Percentiles rank a stretch among this genome's conserved stretches.
These are phyloP conservation scores for Tolypocladium tundrense DNA, from an alignment of 2,329 filamentous ascomycete genomes.

Conservation along the genomic window DNA sequence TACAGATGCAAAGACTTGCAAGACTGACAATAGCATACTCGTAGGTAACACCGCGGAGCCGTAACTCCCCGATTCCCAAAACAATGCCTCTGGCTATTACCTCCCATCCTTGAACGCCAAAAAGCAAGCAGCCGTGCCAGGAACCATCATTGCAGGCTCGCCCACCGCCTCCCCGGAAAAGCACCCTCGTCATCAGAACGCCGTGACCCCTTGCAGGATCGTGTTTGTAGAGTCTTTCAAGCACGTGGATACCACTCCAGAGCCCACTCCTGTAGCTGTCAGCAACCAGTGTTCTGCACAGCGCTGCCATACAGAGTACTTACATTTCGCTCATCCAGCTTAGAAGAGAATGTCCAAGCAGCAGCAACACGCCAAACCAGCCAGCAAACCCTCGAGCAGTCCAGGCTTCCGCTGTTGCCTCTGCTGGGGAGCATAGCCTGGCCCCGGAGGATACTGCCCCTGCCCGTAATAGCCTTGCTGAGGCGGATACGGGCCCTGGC, in stretches of 20 bases:
- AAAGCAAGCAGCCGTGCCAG: not conserved
- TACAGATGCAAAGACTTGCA: not conserved
- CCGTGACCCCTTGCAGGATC: not conserved
- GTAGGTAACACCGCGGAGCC: not conserved
- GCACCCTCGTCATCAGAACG: not conserved
- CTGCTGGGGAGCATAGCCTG: constrained; percentile 25
- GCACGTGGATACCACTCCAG: not conserved
- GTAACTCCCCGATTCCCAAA: not conserved
- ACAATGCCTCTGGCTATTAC: not conserved
- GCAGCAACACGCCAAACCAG: constrained; percentile 46
- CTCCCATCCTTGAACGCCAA: not conserved
- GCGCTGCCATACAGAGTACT: not conserved
- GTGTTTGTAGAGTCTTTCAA: not conserved
- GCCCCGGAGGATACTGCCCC: constrained; percentile 23
- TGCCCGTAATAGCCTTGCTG: constrained; percentile 24
- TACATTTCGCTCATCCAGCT: constrained; percentile 1
- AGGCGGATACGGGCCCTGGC: constrained; percentile 22
- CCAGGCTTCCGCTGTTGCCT: constrained; percentile 22
- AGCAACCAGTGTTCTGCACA: not conserved
- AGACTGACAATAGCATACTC: not conserved
- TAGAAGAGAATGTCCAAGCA: constrained; percentile 49
- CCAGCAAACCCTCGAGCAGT: constrained; percentile 35
- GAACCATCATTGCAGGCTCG: not conserved
- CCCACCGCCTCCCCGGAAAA: too few species aligned
- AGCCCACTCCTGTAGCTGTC: not conserved